phyloP scores from a whole-genome alignment of 495 filamentous ascomycete genomes.

The Xylaria acuta region DNA sequence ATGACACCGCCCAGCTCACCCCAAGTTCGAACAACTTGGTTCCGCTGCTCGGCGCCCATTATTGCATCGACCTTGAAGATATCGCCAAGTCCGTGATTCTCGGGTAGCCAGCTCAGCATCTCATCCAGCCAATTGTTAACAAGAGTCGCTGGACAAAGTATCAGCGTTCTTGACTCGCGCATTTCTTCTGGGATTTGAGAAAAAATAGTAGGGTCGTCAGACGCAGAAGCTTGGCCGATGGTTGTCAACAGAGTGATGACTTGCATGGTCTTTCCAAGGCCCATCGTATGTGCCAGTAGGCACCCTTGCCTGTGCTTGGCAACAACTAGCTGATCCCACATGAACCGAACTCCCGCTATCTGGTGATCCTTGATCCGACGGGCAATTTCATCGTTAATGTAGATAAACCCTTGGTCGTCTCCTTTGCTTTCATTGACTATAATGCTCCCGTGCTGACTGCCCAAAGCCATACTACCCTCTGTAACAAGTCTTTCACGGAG shows the following conservation, averaged over 20 bases:
- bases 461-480: conserved; percentile 41
- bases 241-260: conserved; percentile 80
- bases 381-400: conserved; percentile 56
- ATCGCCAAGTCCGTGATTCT: conserved; percentile 52
- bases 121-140: conserved; percentile 87
- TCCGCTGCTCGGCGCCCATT: conserved; percentile 40
- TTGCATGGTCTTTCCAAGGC: conserved; percentile 93
- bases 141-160: conserved; percentile 78
- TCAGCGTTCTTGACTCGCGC: conserved; percentile 65
- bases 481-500: conserved; percentile 52
- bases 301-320: conserved; percentile 70
- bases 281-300: conserved; percentile 91
- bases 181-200: conserved; percentile 72
- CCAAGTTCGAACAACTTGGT: conserved; percentile 63
- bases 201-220: conserved; percentile 59
- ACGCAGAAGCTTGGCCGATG: conserved; percentile 68
- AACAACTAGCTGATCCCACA: conserved; percentile 83
- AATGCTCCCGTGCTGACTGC: conserved; percentile 46
- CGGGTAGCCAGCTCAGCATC: conserved; percentile 70
- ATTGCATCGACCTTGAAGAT: conserved; percentile 57
- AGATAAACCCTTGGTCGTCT: conserved; percentile 59
- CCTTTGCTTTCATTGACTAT: conserved; percentile 75
- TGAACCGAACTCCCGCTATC: conserved; percentile 77
- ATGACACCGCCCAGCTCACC: conserved; percentile 70
- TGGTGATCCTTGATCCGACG: conserved; percentile 61